Percentiles rank a stretch among this genome's conserved stretches.
Evolutionary conservation across 1,284 basidiomycete genomes (phyloP).

Genomic region (Anthracocystis setariae): DNA sequence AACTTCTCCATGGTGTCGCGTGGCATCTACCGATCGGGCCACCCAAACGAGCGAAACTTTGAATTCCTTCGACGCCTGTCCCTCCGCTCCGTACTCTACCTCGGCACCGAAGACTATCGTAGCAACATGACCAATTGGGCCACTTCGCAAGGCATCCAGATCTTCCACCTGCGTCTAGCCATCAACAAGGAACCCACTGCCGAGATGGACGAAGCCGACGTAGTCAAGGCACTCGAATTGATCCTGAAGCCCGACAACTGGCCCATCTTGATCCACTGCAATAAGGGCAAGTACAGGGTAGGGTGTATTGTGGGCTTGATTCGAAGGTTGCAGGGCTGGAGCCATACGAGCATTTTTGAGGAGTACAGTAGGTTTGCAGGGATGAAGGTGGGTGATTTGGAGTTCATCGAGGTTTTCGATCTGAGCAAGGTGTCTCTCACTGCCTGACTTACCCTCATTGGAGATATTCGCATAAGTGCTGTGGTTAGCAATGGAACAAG

Average conservation of each 20-base stretch:
- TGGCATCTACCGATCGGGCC: constrained; percentile 64
- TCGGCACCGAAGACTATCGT: constrained; percentile 64
- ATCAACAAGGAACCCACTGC: constrained; percentile 67
- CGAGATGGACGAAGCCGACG: constrained; percentile 62
- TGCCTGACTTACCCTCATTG: background rate
- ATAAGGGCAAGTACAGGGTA: constrained; percentile 66
- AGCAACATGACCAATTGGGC: constrained; percentile 55
- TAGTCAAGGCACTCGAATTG: constrained; percentile 49
- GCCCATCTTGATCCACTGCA: constrained; percentile 66
- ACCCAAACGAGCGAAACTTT: constrained; percentile 67
- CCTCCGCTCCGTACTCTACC: constrained; percentile 61
- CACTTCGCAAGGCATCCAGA: constrained; percentile 35
- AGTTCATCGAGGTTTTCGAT: constrained; percentile 63
- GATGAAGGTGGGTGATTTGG: constrained; percentile 61
- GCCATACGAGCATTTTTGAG: constrained; percentile 64
- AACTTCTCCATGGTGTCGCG: constrained; percentile 65
- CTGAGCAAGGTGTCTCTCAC: constrained; percentile 24
- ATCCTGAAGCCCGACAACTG: constrained; percentile 56
- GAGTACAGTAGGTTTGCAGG: constrained; percentile 65
- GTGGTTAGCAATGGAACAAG: background rate
- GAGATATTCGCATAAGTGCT: background rate
- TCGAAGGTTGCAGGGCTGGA: constrained; percentile 64
- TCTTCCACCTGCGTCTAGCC: constrained; percentile 59
- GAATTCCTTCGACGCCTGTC: constrained; percentile 60
- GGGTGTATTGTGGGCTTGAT: constrained; percentile 62